These are phyloP conservation scores for Lactarius tabidus DNA, from an alignment of 768 basidiomycete genomes.

Conservation along the genomic window DNA sequence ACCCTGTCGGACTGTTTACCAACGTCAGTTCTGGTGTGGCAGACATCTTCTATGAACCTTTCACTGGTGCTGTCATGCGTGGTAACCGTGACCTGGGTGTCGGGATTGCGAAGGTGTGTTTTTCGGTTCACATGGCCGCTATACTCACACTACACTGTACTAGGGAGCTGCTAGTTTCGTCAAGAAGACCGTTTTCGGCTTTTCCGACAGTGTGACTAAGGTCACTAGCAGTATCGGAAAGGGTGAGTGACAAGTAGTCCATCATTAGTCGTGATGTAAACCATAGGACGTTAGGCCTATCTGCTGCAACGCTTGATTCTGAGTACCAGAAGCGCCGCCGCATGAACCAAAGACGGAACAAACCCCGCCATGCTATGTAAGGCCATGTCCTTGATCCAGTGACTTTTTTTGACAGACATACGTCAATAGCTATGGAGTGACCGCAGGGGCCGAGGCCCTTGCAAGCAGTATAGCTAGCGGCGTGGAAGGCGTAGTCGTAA, in stretches of 20 bases:
- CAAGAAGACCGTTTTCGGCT: conserved; percentile 96
- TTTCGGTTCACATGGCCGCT: background rate
- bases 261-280: background rate
- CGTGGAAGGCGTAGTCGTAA: conserved; percentile 89
- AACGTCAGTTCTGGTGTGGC: conserved; percentile 97
- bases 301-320: conserved; percentile 93
- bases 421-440: conserved; percentile 76
- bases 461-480: conserved; percentile 94
- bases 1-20: conserved; percentile 95
- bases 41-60: conserved; percentile 98
- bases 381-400: conserved; percentile 26
- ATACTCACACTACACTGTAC: conserved; percentile 1
- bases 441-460: conserved; percentile 91
- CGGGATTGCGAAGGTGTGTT: conserved; percentile 82
- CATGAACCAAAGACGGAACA: conserved; percentile 87
- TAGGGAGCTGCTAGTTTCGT: conserved; percentile 97
- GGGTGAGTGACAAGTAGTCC: conserved; percentile 44
- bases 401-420: conserved; percentile 4
- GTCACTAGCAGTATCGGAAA: conserved; percentile 97
- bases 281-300: conserved; percentile 58
- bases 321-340: conserved; percentile 91
- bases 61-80: conserved; percentile 93
- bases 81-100: conserved; percentile 93
- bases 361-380: conserved; percentile 92
- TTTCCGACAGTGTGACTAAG: conserved; percentile 96